Conservation (phyloP, 169 alveolate species). For the Cryptosporidium baileyi region DNA sequence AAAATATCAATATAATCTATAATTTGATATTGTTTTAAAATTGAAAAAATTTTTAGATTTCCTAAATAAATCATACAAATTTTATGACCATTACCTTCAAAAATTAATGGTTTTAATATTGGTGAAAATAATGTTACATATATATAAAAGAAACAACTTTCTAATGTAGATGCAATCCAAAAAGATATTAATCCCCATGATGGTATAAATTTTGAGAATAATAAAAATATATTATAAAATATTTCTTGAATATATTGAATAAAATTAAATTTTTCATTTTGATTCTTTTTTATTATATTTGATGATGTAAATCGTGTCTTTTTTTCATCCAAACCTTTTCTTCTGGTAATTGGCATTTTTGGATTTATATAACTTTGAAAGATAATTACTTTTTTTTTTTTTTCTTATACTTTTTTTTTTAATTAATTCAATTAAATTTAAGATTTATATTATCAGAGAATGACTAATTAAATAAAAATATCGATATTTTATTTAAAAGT, state of each 20-base stretch:
- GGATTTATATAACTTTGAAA: too few species aligned
- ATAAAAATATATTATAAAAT: too few species aligned
- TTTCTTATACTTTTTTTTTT: not conserved
- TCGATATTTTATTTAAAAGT: too few species aligned
- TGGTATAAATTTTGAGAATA: not conserved
- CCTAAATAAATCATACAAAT: slow-evolving; percentile 9
- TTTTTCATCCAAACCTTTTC: slow-evolving; percentile 36
- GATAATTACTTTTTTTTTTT: too few species aligned
- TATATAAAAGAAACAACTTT: slow-evolving; percentile 63
- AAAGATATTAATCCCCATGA: slow-evolving; percentile 4
- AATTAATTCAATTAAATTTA: too few species aligned
- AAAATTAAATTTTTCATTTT: too few species aligned
- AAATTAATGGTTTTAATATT: slow-evolving; percentile 28
- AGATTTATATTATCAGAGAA: too few species aligned
- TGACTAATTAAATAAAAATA: too few species aligned
- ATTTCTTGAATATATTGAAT: too few species aligned
- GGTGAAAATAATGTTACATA: slow-evolving; percentile 52
- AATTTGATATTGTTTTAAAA: slow-evolving; percentile 17
- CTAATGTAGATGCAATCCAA: slow-evolving; percentile 36
- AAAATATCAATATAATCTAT: slow-evolving; percentile 7
- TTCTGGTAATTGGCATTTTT: slow-evolving; percentile 60
- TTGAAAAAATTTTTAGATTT: not conserved
- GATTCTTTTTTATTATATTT: not conserved
- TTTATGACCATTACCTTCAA: slow-evolving; percentile 60
- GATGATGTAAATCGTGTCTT: not conserved